Conservation (phyloP, 257 asterid genomes). For the Henckelia pumila region DNA sequence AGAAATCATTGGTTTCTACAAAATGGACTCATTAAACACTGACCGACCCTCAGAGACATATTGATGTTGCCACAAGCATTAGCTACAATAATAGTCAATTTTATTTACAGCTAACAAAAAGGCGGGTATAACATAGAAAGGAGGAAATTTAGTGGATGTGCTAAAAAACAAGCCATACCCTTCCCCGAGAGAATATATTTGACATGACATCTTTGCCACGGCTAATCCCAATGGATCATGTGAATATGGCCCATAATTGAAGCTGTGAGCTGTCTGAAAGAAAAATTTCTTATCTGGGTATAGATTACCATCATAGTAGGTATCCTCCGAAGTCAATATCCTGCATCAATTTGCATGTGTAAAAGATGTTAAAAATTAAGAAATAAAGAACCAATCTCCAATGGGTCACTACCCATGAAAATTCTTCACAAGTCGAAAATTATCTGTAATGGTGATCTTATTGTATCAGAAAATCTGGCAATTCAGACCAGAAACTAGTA, state of each 20-base stretch:
- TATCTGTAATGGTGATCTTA: neutral
- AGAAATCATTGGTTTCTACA: slow-evolving; percentile 12
- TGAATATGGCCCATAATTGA: slow-evolving; percentile 46
- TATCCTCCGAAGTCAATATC: slow-evolving; percentile 87
- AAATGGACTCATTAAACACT: neutral
- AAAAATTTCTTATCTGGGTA: slow-evolving; percentile 38
- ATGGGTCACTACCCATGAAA: slow-evolving; percentile 8
- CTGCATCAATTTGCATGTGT: slow-evolving; percentile 44
- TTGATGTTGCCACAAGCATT: slow-evolving; percentile 24
- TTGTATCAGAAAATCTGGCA: neutral
- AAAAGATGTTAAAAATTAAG: slow-evolving; percentile 17
- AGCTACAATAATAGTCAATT: slow-evolving; percentile 11
- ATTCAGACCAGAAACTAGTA: slow-evolving; percentile 9
- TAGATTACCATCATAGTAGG: slow-evolving; percentile 55
- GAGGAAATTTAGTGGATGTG: slow-evolving; percentile 1
- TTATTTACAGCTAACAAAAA: neutral
- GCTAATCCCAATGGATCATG: slow-evolving; percentile 80
- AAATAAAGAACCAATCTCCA: slow-evolving; percentile 8
- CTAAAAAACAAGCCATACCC: slow-evolving; percentile 57
- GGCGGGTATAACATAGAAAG: slow-evolving; percentile 25
- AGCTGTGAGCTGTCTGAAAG: slow-evolving; percentile 37
- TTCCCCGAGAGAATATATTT: slow-evolving; percentile 86
- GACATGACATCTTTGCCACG: slow-evolving; percentile 85
- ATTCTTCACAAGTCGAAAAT: neutral
- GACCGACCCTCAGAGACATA: neutral